Percentiles rank a stretch among this genome's conserved stretches.
Conservation (phyloP, 495 filamentous ascomycete genomes). For the Letharia columbiana region DNA sequence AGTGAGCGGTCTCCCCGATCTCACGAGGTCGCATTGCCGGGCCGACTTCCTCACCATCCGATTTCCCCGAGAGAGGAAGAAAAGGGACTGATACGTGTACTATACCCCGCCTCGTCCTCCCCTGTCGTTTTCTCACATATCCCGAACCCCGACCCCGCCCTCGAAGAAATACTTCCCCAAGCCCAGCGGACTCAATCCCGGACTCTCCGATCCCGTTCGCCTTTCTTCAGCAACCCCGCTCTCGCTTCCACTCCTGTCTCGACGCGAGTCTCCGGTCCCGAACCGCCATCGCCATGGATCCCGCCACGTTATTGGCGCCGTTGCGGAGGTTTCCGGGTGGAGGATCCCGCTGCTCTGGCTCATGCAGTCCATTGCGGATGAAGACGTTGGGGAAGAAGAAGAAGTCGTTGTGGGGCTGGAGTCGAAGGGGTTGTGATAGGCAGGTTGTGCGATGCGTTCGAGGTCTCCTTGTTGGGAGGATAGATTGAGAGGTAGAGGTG, state of each 20-base stretch:
- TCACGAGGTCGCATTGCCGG: too few species aligned
- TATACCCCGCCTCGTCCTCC: too few species aligned
- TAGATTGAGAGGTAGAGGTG: background rate
- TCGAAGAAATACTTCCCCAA: slow-evolving; percentile 11
- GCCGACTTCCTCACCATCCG: too few species aligned
- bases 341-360: too few species aligned
- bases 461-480: background rate
- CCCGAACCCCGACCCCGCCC: slow-evolving; percentile 8
- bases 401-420: background rate
- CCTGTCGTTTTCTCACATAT: background rate
- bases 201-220: background rate
- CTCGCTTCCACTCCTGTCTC: background rate
- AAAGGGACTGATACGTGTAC: too few species aligned
- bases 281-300: background rate
- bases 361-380: too few species aligned
- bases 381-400: too few species aligned
- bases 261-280: too few species aligned
- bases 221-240: too few species aligned
- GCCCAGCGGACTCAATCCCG: background rate
- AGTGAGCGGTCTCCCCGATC: too few species aligned
- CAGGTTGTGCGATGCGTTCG: background rate
- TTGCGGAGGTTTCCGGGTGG: background rate
- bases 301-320: background rate
- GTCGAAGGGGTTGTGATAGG: background rate
- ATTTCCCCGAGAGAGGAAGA: too few species aligned